Conservation (phyloP, 1,284 basidiomycete species). For the Malassezia japonica region DNA sequence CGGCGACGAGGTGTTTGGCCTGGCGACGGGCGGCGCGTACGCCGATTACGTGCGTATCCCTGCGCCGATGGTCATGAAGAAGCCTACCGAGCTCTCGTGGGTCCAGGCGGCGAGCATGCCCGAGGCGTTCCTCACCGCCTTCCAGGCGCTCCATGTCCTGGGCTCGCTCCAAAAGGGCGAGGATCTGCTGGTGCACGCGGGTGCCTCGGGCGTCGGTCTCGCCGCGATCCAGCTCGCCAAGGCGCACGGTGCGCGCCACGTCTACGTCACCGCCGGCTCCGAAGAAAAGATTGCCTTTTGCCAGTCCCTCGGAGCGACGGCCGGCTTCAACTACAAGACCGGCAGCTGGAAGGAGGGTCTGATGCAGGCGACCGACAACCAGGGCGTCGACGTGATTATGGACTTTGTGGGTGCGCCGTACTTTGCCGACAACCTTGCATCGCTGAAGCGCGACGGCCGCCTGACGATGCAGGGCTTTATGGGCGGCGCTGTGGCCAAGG, state of each 20-base stretch:
- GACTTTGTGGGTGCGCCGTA: conserved; percentile 80
- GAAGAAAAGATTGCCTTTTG: conserved; percentile 74
- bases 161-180: conserved; percentile 56
- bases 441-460: conserved; percentile 66
- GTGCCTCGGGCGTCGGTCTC: conserved; percentile 63
- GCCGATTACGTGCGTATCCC: conserved; percentile 72
- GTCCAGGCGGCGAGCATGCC: conserved; percentile 55
- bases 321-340: conserved; percentile 75
- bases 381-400: conserved; percentile 64
- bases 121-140: conserved; percentile 41
- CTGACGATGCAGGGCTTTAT: conserved; percentile 63
- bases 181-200: conserved; percentile 73
- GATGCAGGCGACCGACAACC: conserved; percentile 23
- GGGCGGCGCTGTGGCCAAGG: conserved; percentile 61
- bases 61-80: conserved; percentile 62
- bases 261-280: conserved; percentile 64
- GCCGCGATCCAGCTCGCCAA: conserved; percentile 82
- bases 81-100: conserved; percentile 69
- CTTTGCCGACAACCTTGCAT: conserved; percentile 69
- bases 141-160: conserved; percentile 35
- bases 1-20: conserved; percentile 78
- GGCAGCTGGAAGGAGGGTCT: conserved; percentile 65
- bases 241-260: conserved; percentile 55
- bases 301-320: conserved; percentile 56
- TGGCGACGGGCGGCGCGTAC: conserved; percentile 66